Base-by-base conservation (phyloP, 257 asterid genomes). In the Handroanthus guayacan region DNA sequence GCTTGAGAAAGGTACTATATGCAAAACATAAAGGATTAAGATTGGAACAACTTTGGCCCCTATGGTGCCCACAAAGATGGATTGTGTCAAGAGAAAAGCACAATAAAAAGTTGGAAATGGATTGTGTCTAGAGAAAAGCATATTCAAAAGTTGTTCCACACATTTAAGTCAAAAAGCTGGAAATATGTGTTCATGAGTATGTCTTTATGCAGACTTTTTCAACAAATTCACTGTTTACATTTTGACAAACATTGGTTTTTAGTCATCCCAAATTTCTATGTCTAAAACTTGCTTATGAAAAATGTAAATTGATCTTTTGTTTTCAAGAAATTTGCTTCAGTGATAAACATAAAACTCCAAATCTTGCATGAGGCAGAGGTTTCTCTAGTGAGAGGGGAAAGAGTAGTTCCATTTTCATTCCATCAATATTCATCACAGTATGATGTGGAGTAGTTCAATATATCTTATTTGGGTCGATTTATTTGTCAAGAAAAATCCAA, bases 1-100 rank as follows among this genome's bases (percentile, higher is more conserved):
- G 34, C 74, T 36, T 68, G 81, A 81, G 86, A 86, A 83, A 86
- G 84, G 87, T 65, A 83, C 80, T 18, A 72, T 67, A 51, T 76
- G 56, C 69, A 58, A 78, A 64, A 77, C 60, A 75, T 60, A 76
- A 74, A 69, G 79, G 41, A 70, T 67, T 13, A 76, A 69, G 70
- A 63, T 76, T 58, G 16, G 50, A 52, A 67, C 74, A 74, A 45
- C 73, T 75, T 64, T 67, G 58, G 70, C 63, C 36, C 62, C 56
- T 62, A 20, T 64, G 55, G 31, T 36, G 68, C 50, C 78, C 67
- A 44, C 37, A 70, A 76, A 84, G 77, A 55, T 77, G 63, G 82
- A 83, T 86, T 81, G 80, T 55, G 44, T 34, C 20, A 16, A 65
- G 78, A 79, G 86, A 63, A 86, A 83, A 78, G 86, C 81, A 81